phyloP scores from a whole-genome alignment of 306 rosid genomes.

The Castanea sativa region DNA sequence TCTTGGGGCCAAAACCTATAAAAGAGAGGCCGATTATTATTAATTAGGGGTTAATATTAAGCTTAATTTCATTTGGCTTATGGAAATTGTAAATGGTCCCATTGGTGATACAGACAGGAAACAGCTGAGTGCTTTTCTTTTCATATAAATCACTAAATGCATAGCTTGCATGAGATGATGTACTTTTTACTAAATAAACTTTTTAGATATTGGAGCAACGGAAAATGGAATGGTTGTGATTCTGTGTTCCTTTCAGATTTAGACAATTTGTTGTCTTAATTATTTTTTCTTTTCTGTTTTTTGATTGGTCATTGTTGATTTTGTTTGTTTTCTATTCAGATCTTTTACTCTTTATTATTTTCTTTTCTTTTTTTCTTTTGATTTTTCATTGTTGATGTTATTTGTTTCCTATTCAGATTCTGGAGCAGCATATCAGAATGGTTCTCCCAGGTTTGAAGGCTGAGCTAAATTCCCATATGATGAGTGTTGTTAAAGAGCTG shows the following conservation, averaged over 20 bases:
- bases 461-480: constrained; percentile 25
- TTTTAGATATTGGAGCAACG: background rate
- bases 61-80: background rate
- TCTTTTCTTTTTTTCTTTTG: background rate
- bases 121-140: background rate
- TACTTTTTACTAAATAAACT: background rate
- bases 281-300: background rate
- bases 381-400: background rate
- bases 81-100: background rate
- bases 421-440: constrained; percentile 42
- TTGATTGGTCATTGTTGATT: background rate
- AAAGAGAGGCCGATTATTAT: background rate
- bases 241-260: background rate
- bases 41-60: background rate
- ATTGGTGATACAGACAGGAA: background rate
- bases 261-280: background rate
- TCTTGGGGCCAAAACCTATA: too few species aligned
- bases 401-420: constrained; percentile 25
- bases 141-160: background rate
- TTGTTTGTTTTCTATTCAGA: constrained; percentile 1
- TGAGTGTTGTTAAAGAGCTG: constrained; percentile 24
- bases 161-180: background rate
- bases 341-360: background rate
- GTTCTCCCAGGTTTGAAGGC: constrained; percentile 43
- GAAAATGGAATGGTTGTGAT: background rate